phyloP scores from a whole-genome alignment of 1,284 basidiomycete species.

The Cryptococcus sp. region DNA sequence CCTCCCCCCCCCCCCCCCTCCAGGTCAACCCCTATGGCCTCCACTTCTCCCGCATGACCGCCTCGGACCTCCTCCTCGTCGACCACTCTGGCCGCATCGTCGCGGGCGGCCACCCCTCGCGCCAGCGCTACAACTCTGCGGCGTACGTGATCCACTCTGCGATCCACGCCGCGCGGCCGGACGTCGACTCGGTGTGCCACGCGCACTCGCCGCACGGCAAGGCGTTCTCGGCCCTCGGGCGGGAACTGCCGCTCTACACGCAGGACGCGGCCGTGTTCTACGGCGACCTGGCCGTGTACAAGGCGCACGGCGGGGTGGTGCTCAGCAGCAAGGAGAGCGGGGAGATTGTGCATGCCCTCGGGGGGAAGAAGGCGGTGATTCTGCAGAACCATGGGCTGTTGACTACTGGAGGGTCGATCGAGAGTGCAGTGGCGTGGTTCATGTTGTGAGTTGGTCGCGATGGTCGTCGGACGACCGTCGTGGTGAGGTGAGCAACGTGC shows the following conservation, averaged over 20 bases:
- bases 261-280: slow-evolving; percentile 34
- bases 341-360: slow-evolving; percentile 58
- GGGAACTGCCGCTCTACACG: slow-evolving; percentile 54
- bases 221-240: slow-evolving; percentile 59
- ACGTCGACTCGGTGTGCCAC: slow-evolving; percentile 62
- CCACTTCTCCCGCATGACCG: slow-evolving; percentile 54
- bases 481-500: neutral
- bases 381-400: slow-evolving; percentile 62
- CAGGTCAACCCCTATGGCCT: slow-evolving; percentile 29
- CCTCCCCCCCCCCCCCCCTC: no score
- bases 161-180: slow-evolving; percentile 61
- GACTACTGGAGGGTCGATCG: slow-evolving; percentile 49
- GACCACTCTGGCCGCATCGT: slow-evolving; percentile 55
- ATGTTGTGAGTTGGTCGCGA: slow-evolving; percentile 31
- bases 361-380: slow-evolving; percentile 50
- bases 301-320: slow-evolving; percentile 60
- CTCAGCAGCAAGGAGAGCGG: slow-evolving; percentile 59
- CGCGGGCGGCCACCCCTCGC: slow-evolving; percentile 51
- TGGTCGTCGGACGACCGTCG: neutral
- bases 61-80: slow-evolving; percentile 53
- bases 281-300: slow-evolving; percentile 26
- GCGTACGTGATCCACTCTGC: slow-evolving; percentile 59
- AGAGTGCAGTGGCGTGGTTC: slow-evolving; percentile 30
- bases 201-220: slow-evolving; percentile 64
- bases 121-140: slow-evolving; percentile 52